Conservation (phyloP, 192 early-diverging fungal species). For the Haplosporangium gracile region DNA sequence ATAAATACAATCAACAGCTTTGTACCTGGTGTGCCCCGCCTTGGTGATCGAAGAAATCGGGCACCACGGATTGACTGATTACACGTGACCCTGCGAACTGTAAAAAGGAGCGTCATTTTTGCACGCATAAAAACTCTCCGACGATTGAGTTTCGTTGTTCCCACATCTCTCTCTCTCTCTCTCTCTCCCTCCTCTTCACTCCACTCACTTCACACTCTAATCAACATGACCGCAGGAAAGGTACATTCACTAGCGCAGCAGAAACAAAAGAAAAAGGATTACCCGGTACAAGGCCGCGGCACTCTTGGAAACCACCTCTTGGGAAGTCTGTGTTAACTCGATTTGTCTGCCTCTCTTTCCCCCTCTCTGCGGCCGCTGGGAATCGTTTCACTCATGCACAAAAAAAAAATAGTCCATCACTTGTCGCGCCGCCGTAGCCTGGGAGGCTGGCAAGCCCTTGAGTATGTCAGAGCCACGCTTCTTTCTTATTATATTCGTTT, state of each 20-base stretch:
- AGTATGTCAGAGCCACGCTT: slow-evolving; percentile 68
- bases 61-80: no score
- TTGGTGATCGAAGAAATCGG: no score
- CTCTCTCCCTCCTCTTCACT: neutral
- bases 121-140: neutral
- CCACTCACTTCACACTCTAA: neutral
- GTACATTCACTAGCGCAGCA: slow-evolving; percentile 1
- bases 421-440: slow-evolving; percentile 95
- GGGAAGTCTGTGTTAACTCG: no score
- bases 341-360: no score
- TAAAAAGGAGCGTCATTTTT: neutral
- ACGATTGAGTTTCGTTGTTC: neutral
- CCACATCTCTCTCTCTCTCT: slow-evolving; percentile 10
- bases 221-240: slow-evolving; percentile 55
- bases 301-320: no score
- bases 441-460: slow-evolving; percentile 93
- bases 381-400: neutral
- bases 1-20: neutral
- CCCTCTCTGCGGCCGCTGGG: no score
- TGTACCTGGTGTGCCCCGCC: no score
- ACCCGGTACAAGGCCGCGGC: neutral
- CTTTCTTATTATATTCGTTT: neutral
- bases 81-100: neutral
- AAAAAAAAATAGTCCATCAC: slow-evolving; percentile 63
- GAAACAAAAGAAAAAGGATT: neutral